These are phyloP conservation scores for Exophiala sideris DNA, from an alignment of 2,329 filamentous ascomycete species.

Conservation along the genomic window DNA sequence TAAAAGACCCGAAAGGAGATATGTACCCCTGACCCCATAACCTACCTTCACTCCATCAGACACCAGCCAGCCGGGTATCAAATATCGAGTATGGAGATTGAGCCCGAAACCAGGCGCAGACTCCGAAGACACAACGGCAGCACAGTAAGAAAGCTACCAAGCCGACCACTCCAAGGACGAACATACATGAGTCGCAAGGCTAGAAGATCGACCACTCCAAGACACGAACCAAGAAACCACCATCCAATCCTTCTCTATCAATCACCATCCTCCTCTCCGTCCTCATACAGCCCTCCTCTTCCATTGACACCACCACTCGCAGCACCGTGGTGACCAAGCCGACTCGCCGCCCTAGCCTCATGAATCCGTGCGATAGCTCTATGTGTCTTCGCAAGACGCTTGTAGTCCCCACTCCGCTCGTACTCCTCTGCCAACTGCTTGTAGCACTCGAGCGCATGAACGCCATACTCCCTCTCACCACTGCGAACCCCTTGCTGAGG, in stretches of 20 bases:
- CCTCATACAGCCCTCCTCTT: slow-evolving; percentile 1
- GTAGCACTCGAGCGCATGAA: slow-evolving; percentile 66
- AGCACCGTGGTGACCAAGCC: slow-evolving; percentile 1
- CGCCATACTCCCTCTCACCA: slow-evolving; percentile 34
- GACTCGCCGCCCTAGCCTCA: slow-evolving; percentile 48
- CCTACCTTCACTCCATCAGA: background rate
- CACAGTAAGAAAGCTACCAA: background rate
- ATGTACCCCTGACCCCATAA: too few relatives aligned
- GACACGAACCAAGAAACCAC: background rate
- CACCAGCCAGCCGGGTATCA: background rate
- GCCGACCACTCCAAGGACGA: background rate
- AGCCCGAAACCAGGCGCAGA: background rate
- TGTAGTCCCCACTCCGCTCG: slow-evolving; percentile 81
- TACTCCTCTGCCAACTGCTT: slow-evolving; percentile 90
- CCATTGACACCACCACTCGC: slow-evolving; percentile 8
- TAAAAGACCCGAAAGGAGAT: too few relatives aligned
- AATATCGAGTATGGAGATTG: background rate
- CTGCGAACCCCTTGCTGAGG: slow-evolving; percentile 11
- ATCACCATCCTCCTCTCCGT: slow-evolving; percentile 16
- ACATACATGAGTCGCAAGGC: background rate
- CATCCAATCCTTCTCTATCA: slow-evolving; percentile 15
- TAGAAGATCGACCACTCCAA: background rate
- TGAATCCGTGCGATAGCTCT: slow-evolving; percentile 90
- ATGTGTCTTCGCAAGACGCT: slow-evolving; percentile 84
- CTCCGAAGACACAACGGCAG: background rate